A percentile compares a stretch with the other conserved stretches of the same genome.
Evolutionary conservation across 345 rosid genomes (phyloP).

Genomic region (Luvunga scandens): DNA sequence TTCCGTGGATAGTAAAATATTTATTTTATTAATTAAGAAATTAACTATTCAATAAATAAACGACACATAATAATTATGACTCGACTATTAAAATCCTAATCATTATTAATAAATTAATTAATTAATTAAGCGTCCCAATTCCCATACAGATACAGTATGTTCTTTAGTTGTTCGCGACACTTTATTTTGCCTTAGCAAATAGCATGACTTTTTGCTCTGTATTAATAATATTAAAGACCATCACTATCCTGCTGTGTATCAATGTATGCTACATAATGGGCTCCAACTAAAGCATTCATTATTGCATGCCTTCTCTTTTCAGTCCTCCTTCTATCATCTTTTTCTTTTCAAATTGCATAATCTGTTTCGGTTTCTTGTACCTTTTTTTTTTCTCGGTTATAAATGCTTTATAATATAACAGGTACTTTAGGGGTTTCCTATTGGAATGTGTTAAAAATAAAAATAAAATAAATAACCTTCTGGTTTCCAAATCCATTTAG

Average conservation of each 20-base stretch:
- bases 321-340: no score
- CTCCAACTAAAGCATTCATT: background rate
- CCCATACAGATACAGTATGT: no score
- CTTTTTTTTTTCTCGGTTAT: background rate
- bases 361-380: background rate
- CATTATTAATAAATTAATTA: no score
- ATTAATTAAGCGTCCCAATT: no score
- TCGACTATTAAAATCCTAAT: no score
- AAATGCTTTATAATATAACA: background rate
- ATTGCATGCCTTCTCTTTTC: background rate
- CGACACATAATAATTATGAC: no score
- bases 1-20: no score
- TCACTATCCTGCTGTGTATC: background rate
- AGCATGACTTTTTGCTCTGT: background rate
- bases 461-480: background rate
- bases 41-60: no score
- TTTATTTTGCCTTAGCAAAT: background rate
- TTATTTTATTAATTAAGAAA: no score
- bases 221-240: background rate
- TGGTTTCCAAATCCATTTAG: slow-evolving; percentile 27
- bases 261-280: background rate
- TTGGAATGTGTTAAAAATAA: background rate
- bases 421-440: background rate
- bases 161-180: background rate
- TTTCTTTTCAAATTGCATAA: background rate